Evolutionary conservation across 1,284 basidiomycete genomes (phyloP).

Genomic region (Tylopilus sp.): DNA sequence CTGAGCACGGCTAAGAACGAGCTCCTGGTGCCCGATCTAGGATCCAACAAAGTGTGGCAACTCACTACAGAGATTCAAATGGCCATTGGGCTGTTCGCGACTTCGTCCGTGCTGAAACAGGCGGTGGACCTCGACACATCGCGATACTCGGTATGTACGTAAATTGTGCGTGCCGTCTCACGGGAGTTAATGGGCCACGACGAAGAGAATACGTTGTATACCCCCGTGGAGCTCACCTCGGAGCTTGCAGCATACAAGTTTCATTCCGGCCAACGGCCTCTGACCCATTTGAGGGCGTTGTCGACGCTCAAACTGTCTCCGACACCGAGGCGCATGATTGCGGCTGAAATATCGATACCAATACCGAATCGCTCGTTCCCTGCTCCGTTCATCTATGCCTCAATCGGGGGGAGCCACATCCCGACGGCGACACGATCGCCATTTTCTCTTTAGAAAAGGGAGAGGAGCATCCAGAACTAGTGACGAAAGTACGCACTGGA

Average conservation of each 20-base stretch:
- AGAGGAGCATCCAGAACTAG: conserved; percentile 38
- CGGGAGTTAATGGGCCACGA: background rate
- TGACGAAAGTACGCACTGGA: conserved; percentile 49
- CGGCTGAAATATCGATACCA: conserved; percentile 57
- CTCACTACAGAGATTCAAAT: conserved; percentile 39
- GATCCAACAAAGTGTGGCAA: conserved; percentile 60
- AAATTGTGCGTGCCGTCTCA: background rate
- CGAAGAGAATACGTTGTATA: conserved; percentile 56
- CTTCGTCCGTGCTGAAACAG: conserved; percentile 44
- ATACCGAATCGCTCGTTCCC: conserved; percentile 42
- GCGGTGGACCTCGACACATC: conserved; percentile 67
- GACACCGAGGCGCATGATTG: conserved; percentile 40
- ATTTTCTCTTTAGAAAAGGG: conserved; percentile 48
- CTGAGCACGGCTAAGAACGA: conserved; percentile 40
- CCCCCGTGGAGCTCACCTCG: conserved; percentile 60
- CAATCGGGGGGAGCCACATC: conserved; percentile 63
- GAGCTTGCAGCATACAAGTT: conserved; percentile 51
- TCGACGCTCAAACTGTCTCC: conserved; percentile 45
- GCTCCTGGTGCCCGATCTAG: conserved; percentile 68
- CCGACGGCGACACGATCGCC: conserved; percentile 59
- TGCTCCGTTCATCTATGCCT: conserved; percentile 52
- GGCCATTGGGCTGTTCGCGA: conserved; percentile 47
- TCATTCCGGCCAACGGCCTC: conserved; percentile 28
- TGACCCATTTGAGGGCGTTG: conserved; percentile 35
- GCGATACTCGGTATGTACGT: conserved; percentile 51